Evolutionary conservation across 1,284 basidiomycete genomes (phyloP), one percentile per base, ranked within the genome.

Genomic region (Apiotrichum laibachii): DNA sequence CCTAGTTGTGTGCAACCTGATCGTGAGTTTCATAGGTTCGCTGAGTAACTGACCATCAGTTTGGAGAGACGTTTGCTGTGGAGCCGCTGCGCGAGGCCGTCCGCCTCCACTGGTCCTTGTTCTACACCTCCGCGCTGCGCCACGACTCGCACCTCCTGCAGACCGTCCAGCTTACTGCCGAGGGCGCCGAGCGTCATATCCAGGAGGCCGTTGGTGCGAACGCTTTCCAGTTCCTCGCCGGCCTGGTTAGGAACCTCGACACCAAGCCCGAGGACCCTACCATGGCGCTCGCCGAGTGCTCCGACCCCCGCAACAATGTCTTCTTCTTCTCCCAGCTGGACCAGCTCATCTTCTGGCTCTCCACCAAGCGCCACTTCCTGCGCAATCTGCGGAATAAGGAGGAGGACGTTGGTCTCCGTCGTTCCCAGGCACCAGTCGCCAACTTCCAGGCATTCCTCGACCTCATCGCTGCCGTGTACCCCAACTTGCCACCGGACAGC

Each of bases 331-430:
- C 81, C 31, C 83, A 85, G 21, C 85, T 90, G 59, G 90, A 93
- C 69, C 80, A 80, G 1, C 82, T 95, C 18, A 77, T 94, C 40
- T 83, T 85, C 18, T 79, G 89, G 45, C 86, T 96, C 66, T 86
- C 85, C 0, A 86, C 88, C 61, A 88, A 89, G 10, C 90, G 88
- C 15, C 88, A 89, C 0, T 89, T 94, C 72, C 81, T 96, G n/a
- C 85, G 90, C 46, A 91, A 90, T 72, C 87, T 96, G 72, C 91
- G 92, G 72, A 90, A 93, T 68, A 81, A 87, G 44, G 92, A 96
- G 72, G 93, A 96, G 76, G 93, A 96, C 71, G 77, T 88, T 31
- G 53, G 55, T 1, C 81, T 87, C 7, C 80, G 88, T 22, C 56
- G 72, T 37, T 61, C 70, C 26, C 19, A 86, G 85, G 68, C 76